Conservation (phyloP, 805 yeast genomes). For the Kregervanrija fluxuum region DNA sequence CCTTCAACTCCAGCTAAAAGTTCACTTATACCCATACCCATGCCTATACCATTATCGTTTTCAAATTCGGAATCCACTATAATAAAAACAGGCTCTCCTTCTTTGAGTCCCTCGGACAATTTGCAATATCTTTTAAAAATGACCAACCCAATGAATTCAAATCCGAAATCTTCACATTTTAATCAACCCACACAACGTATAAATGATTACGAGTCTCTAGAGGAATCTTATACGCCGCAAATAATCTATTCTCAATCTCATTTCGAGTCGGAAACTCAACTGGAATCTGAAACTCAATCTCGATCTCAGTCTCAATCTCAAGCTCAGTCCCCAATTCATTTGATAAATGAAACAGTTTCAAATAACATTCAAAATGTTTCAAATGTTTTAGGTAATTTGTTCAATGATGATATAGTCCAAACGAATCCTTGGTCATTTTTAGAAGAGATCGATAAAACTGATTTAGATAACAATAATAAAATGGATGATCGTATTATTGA, state of each 20-base stretch:
- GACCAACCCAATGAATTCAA: conserved; percentile 1
- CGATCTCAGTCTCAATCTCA: too few relatives aligned
- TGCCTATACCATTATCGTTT: too few relatives aligned
- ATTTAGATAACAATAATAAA: neutral
- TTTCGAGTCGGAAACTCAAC: neutral
- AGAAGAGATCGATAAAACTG: conserved; percentile 12
- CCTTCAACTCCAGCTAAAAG: neutral
- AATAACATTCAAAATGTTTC: conserved; percentile 12
- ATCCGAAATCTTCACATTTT: neutral
- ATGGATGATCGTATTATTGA: too few relatives aligned
- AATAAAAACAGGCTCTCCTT: neutral
- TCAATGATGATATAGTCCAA: conserved; percentile 12
- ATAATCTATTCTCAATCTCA: neutral
- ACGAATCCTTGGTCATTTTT: conserved; percentile 15
- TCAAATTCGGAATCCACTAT: too few relatives aligned
- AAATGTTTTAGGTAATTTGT: conserved; percentile 13
- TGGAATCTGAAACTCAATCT: neutral
- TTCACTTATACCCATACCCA: too few relatives aligned
- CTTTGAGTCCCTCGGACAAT: conserved; percentile 12
- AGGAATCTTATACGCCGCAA: conserved; percentile 10
- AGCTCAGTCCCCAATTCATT: too few relatives aligned
- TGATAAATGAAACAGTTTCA: neutral
- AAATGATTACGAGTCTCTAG: conserved; percentile 9
- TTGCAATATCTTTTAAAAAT: conserved; percentile 8
- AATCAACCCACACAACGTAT: neutral